These are phyloP conservation scores for Monilinia laxa DNA, from an alignment of 2,329 filamentous ascomycete species.

Conservation along the genomic window DNA sequence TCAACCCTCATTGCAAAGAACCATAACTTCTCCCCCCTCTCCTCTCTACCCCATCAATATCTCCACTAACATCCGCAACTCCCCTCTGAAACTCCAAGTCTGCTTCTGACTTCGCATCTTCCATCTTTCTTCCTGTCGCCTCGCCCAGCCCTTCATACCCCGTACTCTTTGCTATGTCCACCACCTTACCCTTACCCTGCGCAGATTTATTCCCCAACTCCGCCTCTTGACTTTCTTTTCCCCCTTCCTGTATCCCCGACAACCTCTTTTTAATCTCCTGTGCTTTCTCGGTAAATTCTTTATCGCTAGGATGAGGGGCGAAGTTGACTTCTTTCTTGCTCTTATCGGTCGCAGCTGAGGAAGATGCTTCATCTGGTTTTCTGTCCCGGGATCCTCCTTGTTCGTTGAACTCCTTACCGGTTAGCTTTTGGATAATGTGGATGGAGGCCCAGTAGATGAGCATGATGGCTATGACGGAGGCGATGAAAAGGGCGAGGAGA, in stretches of 20 bases:
- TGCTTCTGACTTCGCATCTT: background rate
- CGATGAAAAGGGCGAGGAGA: constrained; percentile 5
- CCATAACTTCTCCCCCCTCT: too few relatives aligned
- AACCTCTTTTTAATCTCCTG: background rate
- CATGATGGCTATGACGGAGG: background rate
- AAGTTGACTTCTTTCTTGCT: background rate
- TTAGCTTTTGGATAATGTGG: background rate
- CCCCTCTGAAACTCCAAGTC: constrained; percentile 16
- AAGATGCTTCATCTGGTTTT: too few relatives aligned
- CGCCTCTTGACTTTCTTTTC: background rate
- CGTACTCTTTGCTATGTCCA: background rate
- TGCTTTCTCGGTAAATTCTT: background rate
- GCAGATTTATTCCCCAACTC: accelerated
- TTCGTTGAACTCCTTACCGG: background rate
- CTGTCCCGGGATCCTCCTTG: background rate
- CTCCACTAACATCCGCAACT: background rate
- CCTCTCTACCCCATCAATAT: background rate
- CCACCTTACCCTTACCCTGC: background rate
- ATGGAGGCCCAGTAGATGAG: constrained; percentile 12
- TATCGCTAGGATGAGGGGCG: background rate
- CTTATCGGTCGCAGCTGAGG: too few relatives aligned
- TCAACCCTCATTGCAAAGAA: too few relatives aligned
- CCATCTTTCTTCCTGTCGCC: background rate
- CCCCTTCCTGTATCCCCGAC: background rate
- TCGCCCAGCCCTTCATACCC: background rate